Evolutionary conservation across 2,329 filamentous ascomycete genomes (phyloP).

Genomic region (Stagonosporopsis cucurbitacearum): DNA sequence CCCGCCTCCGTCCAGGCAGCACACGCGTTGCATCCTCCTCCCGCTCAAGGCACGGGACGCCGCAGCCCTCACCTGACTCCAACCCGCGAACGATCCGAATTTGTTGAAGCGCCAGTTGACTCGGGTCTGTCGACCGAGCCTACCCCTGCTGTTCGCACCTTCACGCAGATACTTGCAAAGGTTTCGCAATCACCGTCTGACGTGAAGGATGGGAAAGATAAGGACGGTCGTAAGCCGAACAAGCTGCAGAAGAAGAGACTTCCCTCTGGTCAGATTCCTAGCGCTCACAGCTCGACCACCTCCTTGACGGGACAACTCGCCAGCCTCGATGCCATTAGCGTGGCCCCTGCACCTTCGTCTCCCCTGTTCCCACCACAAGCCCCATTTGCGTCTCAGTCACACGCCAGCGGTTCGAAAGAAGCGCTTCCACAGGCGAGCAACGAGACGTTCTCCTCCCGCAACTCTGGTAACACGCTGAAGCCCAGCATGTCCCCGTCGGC

Average conservation of each 20-base stretch:
- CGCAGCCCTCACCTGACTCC: conserved; percentile 38
- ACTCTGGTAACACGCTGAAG: conserved; percentile 61
- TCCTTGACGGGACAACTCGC: conserved; percentile 64
- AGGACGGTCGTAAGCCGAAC: conserved; percentile 71
- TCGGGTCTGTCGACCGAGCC: conserved; percentile 32
- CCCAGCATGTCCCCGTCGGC: conserved; percentile 75
- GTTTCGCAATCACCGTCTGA: conserved; percentile 65
- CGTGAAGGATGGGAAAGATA: conserved; percentile 59
- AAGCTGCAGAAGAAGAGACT: conserved; percentile 85
- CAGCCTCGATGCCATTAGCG: conserved; percentile 23
- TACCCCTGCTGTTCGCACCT: conserved; percentile 42
- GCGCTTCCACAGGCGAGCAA: conserved; percentile 22
- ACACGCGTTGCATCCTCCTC: conserved; percentile 29
- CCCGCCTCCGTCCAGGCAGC: conserved; percentile 24
- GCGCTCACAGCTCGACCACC: conserved; percentile 86
- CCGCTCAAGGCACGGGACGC: conserved; percentile 21
- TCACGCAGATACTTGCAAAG: conserved; percentile 47
- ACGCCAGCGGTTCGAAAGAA: conserved; percentile 37
- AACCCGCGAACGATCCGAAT: conserved; percentile 43
- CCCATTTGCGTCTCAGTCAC: conserved; percentile 37
- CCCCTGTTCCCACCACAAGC: conserved; percentile 43
- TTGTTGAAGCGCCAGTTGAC: conserved; percentile 41
- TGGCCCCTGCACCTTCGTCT: conserved; percentile 32
- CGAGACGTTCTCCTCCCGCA: conserved; percentile 53
- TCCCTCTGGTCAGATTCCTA: conserved; percentile 78